Base-by-base conservation (phyloP, 768 basidiomycete genomes). In the Lactarius akahatsu region DNA sequence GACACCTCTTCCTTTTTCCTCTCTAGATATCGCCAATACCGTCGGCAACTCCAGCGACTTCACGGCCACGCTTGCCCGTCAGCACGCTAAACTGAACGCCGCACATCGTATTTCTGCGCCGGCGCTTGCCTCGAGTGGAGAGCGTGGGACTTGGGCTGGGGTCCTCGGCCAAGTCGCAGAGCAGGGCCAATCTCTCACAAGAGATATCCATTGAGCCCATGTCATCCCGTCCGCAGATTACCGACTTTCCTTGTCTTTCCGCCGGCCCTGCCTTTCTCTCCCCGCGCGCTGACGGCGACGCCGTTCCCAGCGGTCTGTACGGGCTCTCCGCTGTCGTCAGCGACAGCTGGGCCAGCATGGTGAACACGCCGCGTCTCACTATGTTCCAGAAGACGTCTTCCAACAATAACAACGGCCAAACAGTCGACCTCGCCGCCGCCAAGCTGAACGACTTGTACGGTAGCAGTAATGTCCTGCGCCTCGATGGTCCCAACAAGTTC, bases 321-420 rank as follows among this genome's bases (percentile, higher is more conserved):
- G 70, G 58, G 66, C 72, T 82, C 76, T 87, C 77, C 59, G 89
- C 85, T 47, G 82, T 81, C 78, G 80, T 87, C 28, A 86, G 86
- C 59, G 91, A 91, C 69, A 94, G 90, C 78, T 98, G 97, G 97
- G 95, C 97, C 32, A 93, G 88, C 79, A 97, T 97, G 94, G 50
- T 96, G 74, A 96, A 92, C 74, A 99, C 97, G 0, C 97, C 96
- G 0, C 74, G 65, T 34, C 32, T 34, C 84, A 89, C 47, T 1
- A 47, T 47, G 45, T 47, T 47, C 45, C 23, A 50, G 4, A 50
- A 50, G 38, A 69, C 71, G 43, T 75, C 74, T 65, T 57, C 76
- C 50, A 70, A 66, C 59, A 76, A 76, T 36, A 34, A 34, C 32
- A 9, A 8, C 8, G 32, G 32, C 9, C 32, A 34, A 34, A 34